Evolutionary conservation across 176 grass and related monocot species (phyloP), one percentile per base, ranked within the genome.

Genomic region (Melocanna baccifera): DNA sequence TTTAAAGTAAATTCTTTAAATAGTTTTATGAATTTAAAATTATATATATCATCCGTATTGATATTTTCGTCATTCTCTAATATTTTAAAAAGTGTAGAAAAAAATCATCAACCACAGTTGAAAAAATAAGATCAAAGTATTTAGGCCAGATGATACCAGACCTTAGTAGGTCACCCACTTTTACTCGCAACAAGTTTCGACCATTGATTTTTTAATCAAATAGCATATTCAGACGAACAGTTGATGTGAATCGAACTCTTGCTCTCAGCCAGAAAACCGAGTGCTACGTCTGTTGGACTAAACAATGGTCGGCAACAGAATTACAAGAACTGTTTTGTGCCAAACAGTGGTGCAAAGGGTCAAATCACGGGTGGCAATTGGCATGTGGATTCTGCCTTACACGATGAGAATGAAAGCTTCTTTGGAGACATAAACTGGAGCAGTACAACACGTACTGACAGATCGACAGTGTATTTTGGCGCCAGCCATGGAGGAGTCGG

Each of bases 401-500:
- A 20, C 34, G 57, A 63, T 11, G 55, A 58, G 3, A 73, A 73
- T 5, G 13, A 28, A 51, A 73, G 70, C 7, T 52, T 73, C 45
- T 51, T 47, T 10, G 25, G 51, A 26, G 34, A 40, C 47, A 62
- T 62, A 81, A 69, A 15, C 48, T 55, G 32, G 4, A 55, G 36
- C 9, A 52, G 57, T 18, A 39, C 71, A 55, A 5, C 36, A 23
- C 4, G 57, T 23, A 10, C 6, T 69, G 40, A 12, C 39, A 19
- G 45, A 10, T 3, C 36, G 40, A 12, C 48, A 18, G 43, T 78
- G 73, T 28, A 64, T 78, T 66, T 56, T 55, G 80, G 74, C 57
- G 56, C 67, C 32, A 86, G 30, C 67, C 67, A 86, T 72, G 84
- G 29, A 45, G 23, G 50, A 36, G 9, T 15, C 56, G 42, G 57